Conservation (phyloP, 2,329 filamentous ascomycete species). For the Phialophora tarda region DNA sequence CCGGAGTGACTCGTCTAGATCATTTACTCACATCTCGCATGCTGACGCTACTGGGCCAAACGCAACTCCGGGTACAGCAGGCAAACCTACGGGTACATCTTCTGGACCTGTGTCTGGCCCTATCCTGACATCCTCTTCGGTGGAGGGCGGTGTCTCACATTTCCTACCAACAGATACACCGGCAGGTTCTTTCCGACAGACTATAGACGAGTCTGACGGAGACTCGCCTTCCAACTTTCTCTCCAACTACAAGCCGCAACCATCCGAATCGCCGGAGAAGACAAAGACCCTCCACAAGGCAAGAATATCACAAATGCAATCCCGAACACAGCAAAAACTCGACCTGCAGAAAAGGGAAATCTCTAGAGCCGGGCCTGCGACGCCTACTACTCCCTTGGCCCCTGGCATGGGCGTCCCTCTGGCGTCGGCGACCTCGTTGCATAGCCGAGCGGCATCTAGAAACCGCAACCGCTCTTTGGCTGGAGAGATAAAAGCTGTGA, state of each 20-base stretch:
- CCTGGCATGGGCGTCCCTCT: slow-evolving; percentile 45
- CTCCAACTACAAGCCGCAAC: slow-evolving; percentile 55
- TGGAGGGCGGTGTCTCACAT: slow-evolving; percentile 54
- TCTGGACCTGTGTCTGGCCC: slow-evolving; percentile 36
- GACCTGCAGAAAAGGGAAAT: slow-evolving; percentile 51
- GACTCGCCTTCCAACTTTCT: slow-evolving; percentile 55
- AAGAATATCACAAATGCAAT: slow-evolving; percentile 43
- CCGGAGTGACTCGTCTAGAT: slow-evolving; percentile 36
- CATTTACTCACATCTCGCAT: slow-evolving; percentile 42
- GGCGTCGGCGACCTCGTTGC: slow-evolving; percentile 35
- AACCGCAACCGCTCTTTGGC: slow-evolving; percentile 35
- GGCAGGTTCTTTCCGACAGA: slow-evolving; percentile 40
- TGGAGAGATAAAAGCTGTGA: slow-evolving; percentile 45
- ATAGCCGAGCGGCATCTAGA: slow-evolving; percentile 42
- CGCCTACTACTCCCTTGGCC: slow-evolving; percentile 49
- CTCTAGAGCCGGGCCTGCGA: slow-evolving; percentile 50
- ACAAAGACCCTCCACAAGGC: slow-evolving; percentile 41
- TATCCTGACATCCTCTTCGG: slow-evolving; percentile 52
- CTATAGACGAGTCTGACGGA: slow-evolving; percentile 49
- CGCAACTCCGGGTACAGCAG: slow-evolving; percentile 40
- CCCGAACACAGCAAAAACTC: slow-evolving; percentile 56
- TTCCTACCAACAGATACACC: slow-evolving; percentile 48
- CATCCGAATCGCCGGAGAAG: slow-evolving; percentile 50
- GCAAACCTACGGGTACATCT: slow-evolving; percentile 44
- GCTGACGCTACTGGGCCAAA: slow-evolving; percentile 46